These are phyloP conservation scores for Coix lacrymajobi DNA, from an alignment of 176 grass and related monocot genomes.

Conservation along the genomic window DNA sequence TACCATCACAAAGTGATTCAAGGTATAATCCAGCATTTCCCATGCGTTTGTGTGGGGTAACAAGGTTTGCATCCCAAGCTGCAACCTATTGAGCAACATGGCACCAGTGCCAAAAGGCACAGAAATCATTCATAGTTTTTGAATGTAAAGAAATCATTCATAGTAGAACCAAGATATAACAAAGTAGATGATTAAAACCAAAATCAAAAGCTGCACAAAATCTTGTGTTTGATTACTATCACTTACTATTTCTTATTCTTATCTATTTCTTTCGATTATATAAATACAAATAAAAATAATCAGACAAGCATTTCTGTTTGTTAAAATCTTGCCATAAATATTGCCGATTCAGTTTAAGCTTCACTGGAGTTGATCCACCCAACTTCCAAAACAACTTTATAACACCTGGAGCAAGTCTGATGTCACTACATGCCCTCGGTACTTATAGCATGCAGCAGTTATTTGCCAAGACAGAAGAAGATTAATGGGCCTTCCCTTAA, in stretches of 20 bases:
- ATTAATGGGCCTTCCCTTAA: background rate
- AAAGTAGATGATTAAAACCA: slow-evolving; percentile 8
- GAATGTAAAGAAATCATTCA: no score
- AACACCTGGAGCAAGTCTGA: background rate
- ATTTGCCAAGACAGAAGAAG: background rate
- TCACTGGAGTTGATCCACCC: background rate
- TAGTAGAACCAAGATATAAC: background rate
- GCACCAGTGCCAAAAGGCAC: slow-evolving; percentile 17
- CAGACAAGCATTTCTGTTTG: slow-evolving; percentile 9
- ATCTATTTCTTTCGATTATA: slow-evolving; percentile 4
- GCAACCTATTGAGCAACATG: slow-evolving; percentile 52
- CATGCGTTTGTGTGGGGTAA: slow-evolving; percentile 95
- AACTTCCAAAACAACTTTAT: background rate
- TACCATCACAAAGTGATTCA: slow-evolving; percentile 86
- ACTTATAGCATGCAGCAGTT: background rate
- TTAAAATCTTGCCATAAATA: background rate
- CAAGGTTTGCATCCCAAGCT: slow-evolving; percentile 96
- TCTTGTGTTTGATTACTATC: background rate
- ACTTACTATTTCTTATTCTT: background rate
- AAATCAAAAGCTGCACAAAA: background rate
- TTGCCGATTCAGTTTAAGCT: slow-evolving; percentile 4
- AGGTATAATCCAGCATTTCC: slow-evolving; percentile 69
- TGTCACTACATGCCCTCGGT: background rate
- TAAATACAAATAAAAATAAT: background rate
- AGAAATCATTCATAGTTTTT: no score